Evolutionary conservation across 1,284 basidiomycete genomes (phyloP).

Genomic region (Wallemia ichthyophaga): DNA sequence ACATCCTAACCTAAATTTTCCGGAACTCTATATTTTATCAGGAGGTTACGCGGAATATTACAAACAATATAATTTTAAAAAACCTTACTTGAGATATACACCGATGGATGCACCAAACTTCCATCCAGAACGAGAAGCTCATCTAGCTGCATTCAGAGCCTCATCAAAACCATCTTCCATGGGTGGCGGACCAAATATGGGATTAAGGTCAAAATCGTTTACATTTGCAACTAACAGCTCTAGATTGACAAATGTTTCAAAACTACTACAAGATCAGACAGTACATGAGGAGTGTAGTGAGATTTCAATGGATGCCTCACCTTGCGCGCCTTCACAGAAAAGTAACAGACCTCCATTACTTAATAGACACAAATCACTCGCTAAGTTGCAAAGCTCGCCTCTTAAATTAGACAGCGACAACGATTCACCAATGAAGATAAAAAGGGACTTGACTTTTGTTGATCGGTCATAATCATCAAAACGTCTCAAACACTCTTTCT

Average conservation of each 20-base stretch:
- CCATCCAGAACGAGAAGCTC: background rate
- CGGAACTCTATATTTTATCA: slow-evolving; percentile 85
- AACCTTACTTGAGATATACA: background rate
- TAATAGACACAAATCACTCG: background rate
- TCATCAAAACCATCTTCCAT: background rate
- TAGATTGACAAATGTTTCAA: background rate
- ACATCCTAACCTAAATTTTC: slow-evolving; percentile 74
- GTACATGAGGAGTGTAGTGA: background rate
- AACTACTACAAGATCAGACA: background rate
- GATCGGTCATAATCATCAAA: background rate
- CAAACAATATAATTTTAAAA: background rate
- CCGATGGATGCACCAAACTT: background rate
- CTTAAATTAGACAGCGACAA: background rate
- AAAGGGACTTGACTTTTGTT: background rate
- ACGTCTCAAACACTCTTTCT: background rate
- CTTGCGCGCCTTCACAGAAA: background rate
- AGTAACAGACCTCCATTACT: background rate
- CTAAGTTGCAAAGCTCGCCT: background rate
- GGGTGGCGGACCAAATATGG: background rate
- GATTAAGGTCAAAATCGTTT: background rate
- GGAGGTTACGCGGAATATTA: slow-evolving; percentile 36
- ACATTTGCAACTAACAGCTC: background rate
- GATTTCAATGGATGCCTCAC: background rate
- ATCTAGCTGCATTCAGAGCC: background rate
- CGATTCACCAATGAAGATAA: background rate